Conservation (phyloP, 306 rosid genomes). For the Quercus alba region DNA sequence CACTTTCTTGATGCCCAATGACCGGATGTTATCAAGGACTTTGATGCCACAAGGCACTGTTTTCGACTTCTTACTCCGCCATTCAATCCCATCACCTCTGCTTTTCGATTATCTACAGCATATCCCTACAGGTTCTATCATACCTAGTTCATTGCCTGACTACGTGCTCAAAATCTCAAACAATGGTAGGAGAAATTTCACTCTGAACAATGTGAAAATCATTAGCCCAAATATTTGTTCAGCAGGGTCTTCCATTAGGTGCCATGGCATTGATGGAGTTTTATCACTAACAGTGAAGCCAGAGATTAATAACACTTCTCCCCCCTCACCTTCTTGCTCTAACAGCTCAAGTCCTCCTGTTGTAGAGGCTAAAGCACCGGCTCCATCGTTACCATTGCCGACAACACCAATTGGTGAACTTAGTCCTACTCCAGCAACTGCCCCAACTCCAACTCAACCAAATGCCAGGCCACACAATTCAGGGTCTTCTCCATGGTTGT, state of each 20-base stretch:
- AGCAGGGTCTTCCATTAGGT: conserved; percentile 46
- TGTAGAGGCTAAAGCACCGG: conserved; percentile 12
- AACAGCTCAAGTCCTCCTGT: conserved; percentile 17
- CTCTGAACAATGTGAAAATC: conserved; percentile 46
- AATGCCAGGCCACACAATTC: conserved; percentile 24
- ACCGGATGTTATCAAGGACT: conserved; percentile 38
- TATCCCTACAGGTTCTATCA: conserved; percentile 50
- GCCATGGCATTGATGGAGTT: conserved; percentile 64
- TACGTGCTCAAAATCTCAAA: conserved; percentile 46
- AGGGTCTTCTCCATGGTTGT: conserved; percentile 23
- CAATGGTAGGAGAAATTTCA: conserved; percentile 49
- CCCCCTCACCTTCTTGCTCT: conserved; percentile 22
- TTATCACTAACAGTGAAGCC: conserved; percentile 15
- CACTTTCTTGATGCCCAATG: conserved; percentile 76
- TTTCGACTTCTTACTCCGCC: conserved; percentile 46
- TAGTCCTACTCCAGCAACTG: conserved; percentile 9
- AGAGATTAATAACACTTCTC: neutral
- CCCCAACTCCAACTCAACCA: conserved; percentile 17
- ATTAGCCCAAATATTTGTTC: conserved; percentile 60
- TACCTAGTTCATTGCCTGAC: conserved; percentile 49
- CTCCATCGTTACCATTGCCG: neutral
- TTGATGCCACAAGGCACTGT: conserved; percentile 14
- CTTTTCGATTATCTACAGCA: conserved; percentile 35
- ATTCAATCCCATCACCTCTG: conserved; percentile 64
- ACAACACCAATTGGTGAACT: neutral